These are phyloP conservation scores for Aspergillus campestris DNA, from an alignment of 495 filamentous ascomycete genomes.

Conservation along the genomic window DNA sequence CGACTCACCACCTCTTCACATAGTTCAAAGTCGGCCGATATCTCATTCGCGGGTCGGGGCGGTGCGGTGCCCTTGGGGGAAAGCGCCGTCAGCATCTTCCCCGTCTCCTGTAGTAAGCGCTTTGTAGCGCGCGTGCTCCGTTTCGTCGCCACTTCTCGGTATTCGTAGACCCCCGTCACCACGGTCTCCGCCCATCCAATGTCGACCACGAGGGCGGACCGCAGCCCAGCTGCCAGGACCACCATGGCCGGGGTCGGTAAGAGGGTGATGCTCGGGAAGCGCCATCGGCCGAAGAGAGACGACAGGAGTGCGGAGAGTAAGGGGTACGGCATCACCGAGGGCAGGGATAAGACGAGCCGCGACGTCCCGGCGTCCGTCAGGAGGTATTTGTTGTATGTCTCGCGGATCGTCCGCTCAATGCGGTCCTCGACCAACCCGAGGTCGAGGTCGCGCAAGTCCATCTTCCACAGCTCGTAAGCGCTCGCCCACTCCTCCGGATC, in stretches of 20 bases:
- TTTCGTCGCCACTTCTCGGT: slow-evolving; percentile 60
- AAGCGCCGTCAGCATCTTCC: slow-evolving; percentile 48
- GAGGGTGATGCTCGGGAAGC: slow-evolving; percentile 72
- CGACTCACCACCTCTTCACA: slow-evolving; percentile 68
- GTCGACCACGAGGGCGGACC: slow-evolving; percentile 75
- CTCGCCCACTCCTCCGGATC: slow-evolving; percentile 56
- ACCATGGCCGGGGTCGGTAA: slow-evolving; percentile 64
- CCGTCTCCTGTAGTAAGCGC: slow-evolving; percentile 58
- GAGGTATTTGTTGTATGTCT: slow-evolving; percentile 79
- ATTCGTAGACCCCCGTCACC: slow-evolving; percentile 78
- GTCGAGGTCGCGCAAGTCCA: slow-evolving; percentile 64
- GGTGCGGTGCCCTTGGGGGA: slow-evolving; percentile 9
- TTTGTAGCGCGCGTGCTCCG: slow-evolving; percentile 69
- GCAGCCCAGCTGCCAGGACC: slow-evolving; percentile 69
- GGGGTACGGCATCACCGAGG: slow-evolving; percentile 69
- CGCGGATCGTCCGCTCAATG: slow-evolving; percentile 73
- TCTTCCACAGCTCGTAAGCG: slow-evolving; percentile 72
- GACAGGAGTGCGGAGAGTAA: slow-evolving; percentile 66
- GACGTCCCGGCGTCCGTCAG: slow-evolving; percentile 67
- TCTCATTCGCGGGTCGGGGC: slow-evolving; percentile 11
- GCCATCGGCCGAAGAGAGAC: slow-evolving; percentile 70
- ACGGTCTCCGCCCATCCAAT: slow-evolving; percentile 87
- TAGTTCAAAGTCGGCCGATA: slow-evolving; percentile 57
- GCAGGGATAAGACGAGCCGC: slow-evolving; percentile 64
- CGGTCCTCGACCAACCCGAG: slow-evolving; percentile 78